Base-by-base conservation (phyloP, 345 rosid species). In the Ceriops tagal region DNA sequence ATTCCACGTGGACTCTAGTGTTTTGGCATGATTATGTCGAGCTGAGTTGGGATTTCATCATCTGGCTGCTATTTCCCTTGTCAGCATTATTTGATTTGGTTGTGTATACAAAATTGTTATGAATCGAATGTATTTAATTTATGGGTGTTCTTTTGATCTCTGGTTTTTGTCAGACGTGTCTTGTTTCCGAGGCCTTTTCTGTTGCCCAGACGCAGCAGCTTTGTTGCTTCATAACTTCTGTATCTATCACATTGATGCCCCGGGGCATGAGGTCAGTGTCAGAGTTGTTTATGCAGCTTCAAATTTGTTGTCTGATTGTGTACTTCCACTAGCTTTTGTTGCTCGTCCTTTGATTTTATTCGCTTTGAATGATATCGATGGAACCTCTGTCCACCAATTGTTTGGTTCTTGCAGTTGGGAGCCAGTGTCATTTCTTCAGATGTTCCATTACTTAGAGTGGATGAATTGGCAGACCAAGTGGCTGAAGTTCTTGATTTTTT, bases 231-330 rank as follows among this genome's bases (percentile, higher is more conserved):
- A 80, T 59, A 87, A 82, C 80, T 87, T 87, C 81, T 87, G 92
- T 74, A 69, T 87, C 66, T 85, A 87, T 67, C 92, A 87, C 74
- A 85, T 87, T 62, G 85, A 83, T 80, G 86, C 89, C 66, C 87
- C 89, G 0, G 92, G 92, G 58, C 92, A 87, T 68, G 86, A 87
- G 91, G 89, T 84, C 77, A 71, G 87, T 78, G n/a, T 55, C 30
- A 52, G 56, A 55, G 53, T 65, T 74, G 60, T 65, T 61, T 34
- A 28, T 66, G 5, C 43, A 1, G 22, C 22, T 55, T 43, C 52
- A 52, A 1, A 24, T 62, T 1, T 27, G 39, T 43, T 66, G 30
- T 18, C 2, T 43, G 21, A 9, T 22, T 64, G 24, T 43, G 51
- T 53, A 7, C 9, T 26, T 59, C 43, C 53, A 15, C 4, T 34